phyloP scores from a whole-genome alignment of 129 eudicot species.

The Helichrysum umbraculigerum region DNA sequence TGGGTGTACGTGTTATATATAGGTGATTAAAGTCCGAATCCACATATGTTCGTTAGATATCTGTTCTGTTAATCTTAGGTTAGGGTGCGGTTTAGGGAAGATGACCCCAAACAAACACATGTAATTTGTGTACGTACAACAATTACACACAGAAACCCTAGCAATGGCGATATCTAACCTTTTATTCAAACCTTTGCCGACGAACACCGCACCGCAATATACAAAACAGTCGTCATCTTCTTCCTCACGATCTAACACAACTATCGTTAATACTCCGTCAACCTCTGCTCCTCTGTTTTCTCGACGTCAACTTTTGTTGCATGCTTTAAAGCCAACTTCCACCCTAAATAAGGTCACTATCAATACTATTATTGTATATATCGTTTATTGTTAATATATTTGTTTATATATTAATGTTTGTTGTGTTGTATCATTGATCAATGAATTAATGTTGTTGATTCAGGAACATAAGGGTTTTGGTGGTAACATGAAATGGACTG shows the following conservation, averaged over 20 bases:
- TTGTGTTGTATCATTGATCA: too few species aligned
- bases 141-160: slow-evolving; percentile 6
- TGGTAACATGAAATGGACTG: slow-evolving; percentile 24
- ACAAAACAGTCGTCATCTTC: background rate
- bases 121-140: background rate
- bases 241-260: slow-evolving; percentile 21
- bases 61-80: too few species aligned
- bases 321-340: background rate
- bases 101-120: too few species aligned
- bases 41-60: too few species aligned
- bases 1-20: too few species aligned
- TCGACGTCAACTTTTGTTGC: background rate
- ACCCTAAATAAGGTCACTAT: background rate
- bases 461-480: slow-evolving; percentile 35
- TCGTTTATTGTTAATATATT: too few species aligned
- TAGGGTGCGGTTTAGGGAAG: too few species aligned
- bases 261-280: slow-evolving; percentile 3
- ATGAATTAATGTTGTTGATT: background rate
- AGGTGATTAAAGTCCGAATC: too few species aligned
- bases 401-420: too few species aligned
- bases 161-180: slow-evolving; percentile 23
- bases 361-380: background rate
- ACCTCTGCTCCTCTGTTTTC: background rate
- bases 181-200: slow-evolving; percentile 21
- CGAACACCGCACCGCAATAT: background rate